These are phyloP conservation scores for Isoetes engelmannii DNA, from an alignment of 83 land plant genomes.

Conservation along the genomic window DNA sequence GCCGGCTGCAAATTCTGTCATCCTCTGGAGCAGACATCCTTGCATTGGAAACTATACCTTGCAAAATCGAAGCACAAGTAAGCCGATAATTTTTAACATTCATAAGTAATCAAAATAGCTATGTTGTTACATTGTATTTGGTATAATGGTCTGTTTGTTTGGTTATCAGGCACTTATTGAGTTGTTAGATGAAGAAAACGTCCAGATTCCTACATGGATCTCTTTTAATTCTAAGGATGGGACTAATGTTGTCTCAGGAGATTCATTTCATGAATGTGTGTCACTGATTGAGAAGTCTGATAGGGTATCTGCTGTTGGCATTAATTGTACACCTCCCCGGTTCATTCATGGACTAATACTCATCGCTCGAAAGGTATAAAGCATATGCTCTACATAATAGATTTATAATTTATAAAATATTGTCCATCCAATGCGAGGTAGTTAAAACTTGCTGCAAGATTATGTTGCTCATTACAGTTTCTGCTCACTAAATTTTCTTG, in stretches of 20 bases:
- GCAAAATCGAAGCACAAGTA: constrained; percentile 82
- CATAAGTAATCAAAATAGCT: no score
- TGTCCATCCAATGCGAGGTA: not conserved
- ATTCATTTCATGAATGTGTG: constrained; percentile 63
- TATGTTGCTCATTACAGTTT: no score
- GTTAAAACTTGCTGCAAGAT: not conserved
- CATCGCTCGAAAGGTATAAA: constrained; percentile 57
- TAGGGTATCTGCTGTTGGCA: constrained; percentile 51
- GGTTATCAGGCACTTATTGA: constrained; percentile 71
- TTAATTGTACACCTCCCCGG: constrained; percentile 95
- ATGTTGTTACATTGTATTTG: no score
- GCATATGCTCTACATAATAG: not conserved
- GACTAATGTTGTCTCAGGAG: constrained; percentile 71
- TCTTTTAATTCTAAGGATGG: constrained; percentile 91
- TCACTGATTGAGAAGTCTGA: constrained; percentile 39
- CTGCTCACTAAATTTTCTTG: no score
- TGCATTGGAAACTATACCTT: constrained; percentile 85
- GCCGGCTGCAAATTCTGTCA: constrained; percentile 62
- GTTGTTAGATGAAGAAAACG: constrained; percentile 63
- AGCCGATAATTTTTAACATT: not conserved
- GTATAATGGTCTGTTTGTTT: not conserved
- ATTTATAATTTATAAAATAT: not conserved
- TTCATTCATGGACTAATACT: constrained; percentile 62
- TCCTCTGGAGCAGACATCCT: constrained; percentile 66
- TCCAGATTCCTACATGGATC: constrained; percentile 76